These are phyloP conservation scores for Myxozyma geophila DNA, from an alignment of 805 yeast genomes.

Conservation along the genomic window DNA sequence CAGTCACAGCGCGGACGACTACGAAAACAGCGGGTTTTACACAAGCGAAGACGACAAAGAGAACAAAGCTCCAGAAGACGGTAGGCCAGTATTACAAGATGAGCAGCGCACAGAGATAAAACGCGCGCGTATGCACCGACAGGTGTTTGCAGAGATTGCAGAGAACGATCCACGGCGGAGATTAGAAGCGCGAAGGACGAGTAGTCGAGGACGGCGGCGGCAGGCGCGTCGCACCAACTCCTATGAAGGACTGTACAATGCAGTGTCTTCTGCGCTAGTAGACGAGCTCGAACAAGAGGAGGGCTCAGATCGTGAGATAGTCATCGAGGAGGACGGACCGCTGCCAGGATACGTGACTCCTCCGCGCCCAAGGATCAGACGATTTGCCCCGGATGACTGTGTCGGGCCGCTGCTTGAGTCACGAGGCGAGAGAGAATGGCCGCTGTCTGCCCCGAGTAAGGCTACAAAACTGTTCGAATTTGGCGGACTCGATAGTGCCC, in stretches of 20 bases:
- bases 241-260: not conserved
- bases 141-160: constrained; percentile 23
- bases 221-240: not conserved
- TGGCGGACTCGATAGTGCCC: constrained; percentile 10
- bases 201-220: not conserved
- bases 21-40: not conserved
- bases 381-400: constrained; percentile 22
- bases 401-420: constrained; percentile 24
- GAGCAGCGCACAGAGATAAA: not conserved
- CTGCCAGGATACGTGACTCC: constrained; percentile 26
- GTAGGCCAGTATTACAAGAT: not conserved
- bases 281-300: not conserved
- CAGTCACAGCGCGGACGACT: not conserved
- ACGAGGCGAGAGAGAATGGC: constrained; percentile 24
- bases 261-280: not conserved
- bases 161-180: constrained; percentile 26
- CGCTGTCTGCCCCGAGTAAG: constrained; percentile 31
- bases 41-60: constrained; percentile 21
- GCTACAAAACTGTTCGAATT: constrained; percentile 9
- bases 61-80: constrained; percentile 13
- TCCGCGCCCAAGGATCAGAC: constrained; percentile 31
- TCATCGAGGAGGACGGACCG: constrained; percentile 7
- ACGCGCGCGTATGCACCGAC: not conserved
- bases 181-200: constrained; percentile 3
- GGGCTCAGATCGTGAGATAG: not conserved